Percentiles rank a stretch among this genome's conserved stretches.
These are phyloP conservation scores for Ceratobasidium sp. DNA, from an alignment of 1,284 basidiomycete species.

Conservation along the genomic window DNA sequence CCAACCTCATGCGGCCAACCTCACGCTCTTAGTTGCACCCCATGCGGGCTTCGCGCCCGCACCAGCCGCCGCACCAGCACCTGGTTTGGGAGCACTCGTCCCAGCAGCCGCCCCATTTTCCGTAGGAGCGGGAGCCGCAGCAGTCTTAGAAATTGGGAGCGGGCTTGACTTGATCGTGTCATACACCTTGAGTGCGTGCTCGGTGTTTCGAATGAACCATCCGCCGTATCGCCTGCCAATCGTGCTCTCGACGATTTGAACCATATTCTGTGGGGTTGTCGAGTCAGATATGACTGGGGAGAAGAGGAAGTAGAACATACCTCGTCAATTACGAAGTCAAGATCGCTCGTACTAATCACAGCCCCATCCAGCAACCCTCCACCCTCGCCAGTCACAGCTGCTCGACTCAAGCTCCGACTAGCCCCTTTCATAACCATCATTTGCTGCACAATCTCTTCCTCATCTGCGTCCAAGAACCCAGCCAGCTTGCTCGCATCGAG, in stretches of 20 bases:
- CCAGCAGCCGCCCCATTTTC: conserved; percentile 11
- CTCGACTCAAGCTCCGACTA: conserved; percentile 78
- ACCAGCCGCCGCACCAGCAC: conserved; percentile 26
- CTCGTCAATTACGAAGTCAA: conserved; percentile 95
- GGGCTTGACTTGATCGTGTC: conserved; percentile 82
- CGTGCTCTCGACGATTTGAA: conserved; percentile 94
- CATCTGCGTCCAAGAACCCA: conserved; percentile 78
- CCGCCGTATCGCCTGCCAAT: conserved; percentile 93
- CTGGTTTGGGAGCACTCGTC: conserved; percentile 24
- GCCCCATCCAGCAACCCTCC: conserved; percentile 82
- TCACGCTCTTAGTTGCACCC: conserved; percentile 64
- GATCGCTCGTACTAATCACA: conserved; percentile 89
- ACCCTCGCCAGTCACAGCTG: conserved; percentile 61
- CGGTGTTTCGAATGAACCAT: conserved; percentile 96
- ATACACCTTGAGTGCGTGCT: conserved; percentile 86
- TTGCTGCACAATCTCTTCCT: conserved; percentile 95
- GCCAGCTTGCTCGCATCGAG: conserved; percentile 93
- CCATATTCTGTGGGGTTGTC: conserved; percentile 80
- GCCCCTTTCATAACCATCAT: conserved; percentile 97
- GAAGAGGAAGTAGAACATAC: conserved; percentile 61
- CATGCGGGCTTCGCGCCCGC: conserved; percentile 69
- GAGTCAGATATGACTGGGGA: background rate
- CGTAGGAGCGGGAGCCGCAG: background rate
- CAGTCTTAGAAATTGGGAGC: conserved; percentile 62
- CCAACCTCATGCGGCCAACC: conserved; percentile 23